phyloP scores from a whole-genome alignment of 257 asterid species.

The Solanum appendiculatum region DNA sequence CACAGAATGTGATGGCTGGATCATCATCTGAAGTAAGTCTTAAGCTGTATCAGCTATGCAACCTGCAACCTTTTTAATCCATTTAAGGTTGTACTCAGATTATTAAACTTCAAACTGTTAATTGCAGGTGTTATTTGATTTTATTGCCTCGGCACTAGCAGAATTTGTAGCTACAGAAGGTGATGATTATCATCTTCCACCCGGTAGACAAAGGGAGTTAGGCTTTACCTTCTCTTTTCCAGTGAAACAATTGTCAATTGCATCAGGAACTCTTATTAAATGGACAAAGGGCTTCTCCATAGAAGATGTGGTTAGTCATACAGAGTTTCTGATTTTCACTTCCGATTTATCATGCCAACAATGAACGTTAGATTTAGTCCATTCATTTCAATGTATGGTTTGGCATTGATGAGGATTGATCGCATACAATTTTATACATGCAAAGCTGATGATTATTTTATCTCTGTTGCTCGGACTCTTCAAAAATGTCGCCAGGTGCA shows the following conservation, averaged over 20 bases:
- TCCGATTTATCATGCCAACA: neutral
- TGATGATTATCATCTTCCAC: conserved; percentile 45
- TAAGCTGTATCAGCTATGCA: neutral
- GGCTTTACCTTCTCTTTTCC: conserved; percentile 98
- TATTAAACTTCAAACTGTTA: neutral
- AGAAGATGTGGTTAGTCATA: conserved; percentile 58
- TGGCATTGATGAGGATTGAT: neutral
- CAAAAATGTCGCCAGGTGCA: neutral
- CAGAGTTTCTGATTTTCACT: neutral
- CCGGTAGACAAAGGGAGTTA: conserved; percentile 74
- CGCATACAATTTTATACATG: neutral
- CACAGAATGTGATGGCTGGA: conserved; percentile 83
- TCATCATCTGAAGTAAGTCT: conserved; percentile 66
- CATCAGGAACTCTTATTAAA: conserved; percentile 75
- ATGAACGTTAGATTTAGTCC: neutral
- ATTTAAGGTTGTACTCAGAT: neutral
- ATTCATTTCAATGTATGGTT: neutral
- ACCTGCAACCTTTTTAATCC: neutral
- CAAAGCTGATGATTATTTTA: neutral
- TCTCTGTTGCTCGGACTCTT: neutral
- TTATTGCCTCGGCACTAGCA: conserved; percentile 60
- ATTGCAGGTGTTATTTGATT: conserved; percentile 64
- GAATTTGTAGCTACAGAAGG: conserved; percentile 71
- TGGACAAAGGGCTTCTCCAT: conserved; percentile 94
- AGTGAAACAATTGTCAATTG: conserved; percentile 62